Conservation (phyloP, 169 alveolate genomes). For the Plasmodium gaboni region DNA sequence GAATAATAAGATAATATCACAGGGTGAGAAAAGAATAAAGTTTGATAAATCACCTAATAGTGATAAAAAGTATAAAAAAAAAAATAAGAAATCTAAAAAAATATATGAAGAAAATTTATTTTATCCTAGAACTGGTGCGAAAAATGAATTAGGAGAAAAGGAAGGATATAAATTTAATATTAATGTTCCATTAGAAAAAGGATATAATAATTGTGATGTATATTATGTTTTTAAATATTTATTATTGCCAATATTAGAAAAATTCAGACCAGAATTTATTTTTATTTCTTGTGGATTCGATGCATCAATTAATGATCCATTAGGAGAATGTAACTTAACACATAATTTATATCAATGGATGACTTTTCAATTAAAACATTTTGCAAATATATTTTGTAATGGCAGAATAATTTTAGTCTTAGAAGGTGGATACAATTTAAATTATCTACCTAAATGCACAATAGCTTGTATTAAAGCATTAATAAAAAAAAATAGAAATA, state of each 20-base stretch:
- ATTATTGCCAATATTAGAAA: conserved; percentile 91
- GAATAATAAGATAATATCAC: no score
- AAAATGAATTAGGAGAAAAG: conserved; percentile 78
- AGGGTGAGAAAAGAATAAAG: no score
- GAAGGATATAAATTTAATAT: conserved; percentile 76
- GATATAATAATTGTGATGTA: conserved; percentile 80
- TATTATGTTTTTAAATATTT: conserved; percentile 77
- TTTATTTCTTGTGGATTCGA: conserved; percentile 96
- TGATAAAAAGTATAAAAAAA: conserved; percentile 1
- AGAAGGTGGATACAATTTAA: conserved; percentile 94
- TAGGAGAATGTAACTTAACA: conserved; percentile 87
- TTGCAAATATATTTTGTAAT: conserved; percentile 91
- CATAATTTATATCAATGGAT: conserved; percentile 93
- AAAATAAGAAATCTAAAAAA: conserved; percentile 5
- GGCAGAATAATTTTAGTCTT: conserved; percentile 93
- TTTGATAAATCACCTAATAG: not conserved
- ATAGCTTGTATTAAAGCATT: conserved; percentile 76
- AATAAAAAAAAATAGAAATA: conserved; percentile 64
- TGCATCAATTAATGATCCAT: conserved; percentile 89
- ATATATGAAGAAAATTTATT: conserved; percentile 84
- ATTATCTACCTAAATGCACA: conserved; percentile 75
- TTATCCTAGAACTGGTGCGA: conserved; percentile 92
- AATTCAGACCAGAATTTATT: conserved; percentile 94
- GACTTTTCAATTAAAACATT: conserved; percentile 88
- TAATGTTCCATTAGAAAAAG: conserved; percentile 82